Conservation (phyloP, 2,329 filamentous ascomycete species). For the Colletotrichum sojae region DNA sequence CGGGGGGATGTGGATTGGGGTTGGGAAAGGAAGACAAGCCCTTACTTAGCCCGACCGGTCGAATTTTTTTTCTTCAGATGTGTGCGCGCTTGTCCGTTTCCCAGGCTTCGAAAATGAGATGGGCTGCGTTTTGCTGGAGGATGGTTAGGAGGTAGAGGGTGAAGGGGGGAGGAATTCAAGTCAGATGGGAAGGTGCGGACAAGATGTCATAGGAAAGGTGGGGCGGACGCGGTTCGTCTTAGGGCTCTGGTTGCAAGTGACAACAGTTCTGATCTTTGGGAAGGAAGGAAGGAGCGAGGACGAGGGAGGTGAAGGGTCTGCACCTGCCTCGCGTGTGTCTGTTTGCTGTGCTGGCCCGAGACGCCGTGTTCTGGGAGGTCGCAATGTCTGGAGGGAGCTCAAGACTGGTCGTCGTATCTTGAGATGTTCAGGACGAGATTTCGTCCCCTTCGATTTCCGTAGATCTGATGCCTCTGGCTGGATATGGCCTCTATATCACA, state of each 20-base stretch:
- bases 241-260: neutral
- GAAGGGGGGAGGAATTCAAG: constrained; percentile 11
- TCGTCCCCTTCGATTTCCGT: too few relatives aligned
- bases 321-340: constrained; percentile 4
- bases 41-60: too few relatives aligned
- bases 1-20: neutral
- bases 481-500: too few relatives aligned
- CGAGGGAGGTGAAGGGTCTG: neutral
- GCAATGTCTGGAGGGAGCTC: neutral
- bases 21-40: neutral
- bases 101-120: neutral
- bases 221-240: constrained; percentile 1
- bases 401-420: too few relatives aligned
- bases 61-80: neutral
- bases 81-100: neutral
- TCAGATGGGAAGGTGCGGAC: constrained; percentile 22
- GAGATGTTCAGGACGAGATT: too few relatives aligned
- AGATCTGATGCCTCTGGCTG: too few relatives aligned
- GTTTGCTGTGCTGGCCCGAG: neutral
- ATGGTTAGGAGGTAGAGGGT: constrained; percentile 16
- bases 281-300: neutral
- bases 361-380: too few relatives aligned
- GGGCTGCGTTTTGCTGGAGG: constrained; percentile 28
- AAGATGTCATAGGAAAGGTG: constrained; percentile 18
- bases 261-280: neutral